Base-by-base conservation (phyloP, 2,329 filamentous ascomycete genomes). In the Penicillium sp. region DNA sequence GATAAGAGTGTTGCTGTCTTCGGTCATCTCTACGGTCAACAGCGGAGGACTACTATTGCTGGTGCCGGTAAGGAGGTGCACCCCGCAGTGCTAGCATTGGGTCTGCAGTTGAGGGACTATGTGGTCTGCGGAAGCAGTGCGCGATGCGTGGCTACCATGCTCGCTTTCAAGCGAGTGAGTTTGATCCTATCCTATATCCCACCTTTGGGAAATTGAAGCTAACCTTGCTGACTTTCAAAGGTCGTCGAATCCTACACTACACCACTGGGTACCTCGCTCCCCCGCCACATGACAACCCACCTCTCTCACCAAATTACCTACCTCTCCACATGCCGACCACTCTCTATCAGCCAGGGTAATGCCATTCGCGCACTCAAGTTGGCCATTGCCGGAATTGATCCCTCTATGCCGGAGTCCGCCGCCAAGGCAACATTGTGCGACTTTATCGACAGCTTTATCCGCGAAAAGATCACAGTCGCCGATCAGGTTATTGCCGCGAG, bases 261-360 rank as follows among this genome's bases (percentile, higher is more conserved):
- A 1, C 95, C 95, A 5, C 82, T 87, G 26, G 89, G 90, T 42
- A 92, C 88, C 57, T 93, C 92, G 42, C 85, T 99, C 43, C 90
- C 92, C 21, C 88, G 95, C 33, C 93, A 99, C 78, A 88, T 99
- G 67, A 95, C 92, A 31, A 90, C 91, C 11, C 92, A 98, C 75
- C 86, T 99, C 58, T 95, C 92, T 69, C 91, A 93, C 37, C 95
- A 99, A 76, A 97, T 99, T 70, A 92, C 96, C 63, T 97, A 96
- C 71, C 84, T 99, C 59, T 91, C 91, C 59, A 92, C 92, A 65
- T 97, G 93, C 71, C 88, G 95, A n/a, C 93, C 95, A 33, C 90
- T 99, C 77, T 96, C 91, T 64, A 95, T 96, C 76, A 92, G 91
- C 61, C 96, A 98, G 88, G 95, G 95, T 59, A 99, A 98, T 74